Evolutionary conservation across 2,329 filamentous ascomycete genomes (phyloP).

Genomic region (Diplodia corticola): DNA sequence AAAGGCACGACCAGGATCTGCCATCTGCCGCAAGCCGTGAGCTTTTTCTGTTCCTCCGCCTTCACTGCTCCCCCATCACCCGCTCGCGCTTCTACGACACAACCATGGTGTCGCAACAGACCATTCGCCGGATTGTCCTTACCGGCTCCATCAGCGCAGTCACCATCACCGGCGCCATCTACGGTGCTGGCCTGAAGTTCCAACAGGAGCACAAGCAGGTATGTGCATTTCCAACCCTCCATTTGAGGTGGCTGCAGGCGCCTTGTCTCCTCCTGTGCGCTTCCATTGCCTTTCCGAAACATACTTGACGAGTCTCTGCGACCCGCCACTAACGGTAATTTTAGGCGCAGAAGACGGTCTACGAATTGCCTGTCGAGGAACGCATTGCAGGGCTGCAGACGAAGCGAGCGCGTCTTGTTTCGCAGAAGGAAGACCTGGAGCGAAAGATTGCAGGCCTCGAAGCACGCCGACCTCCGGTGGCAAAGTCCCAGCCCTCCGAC

Average conservation of each 20-base stretch:
- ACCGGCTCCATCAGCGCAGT: slow-evolving; percentile 58
- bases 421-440: slow-evolving; percentile 56
- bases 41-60: slow-evolving; percentile 8
- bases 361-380: slow-evolving; percentile 43
- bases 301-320: neutral
- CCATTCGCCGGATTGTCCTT: slow-evolving; percentile 52
- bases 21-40: neutral
- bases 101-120: slow-evolving; percentile 24
- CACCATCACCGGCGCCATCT: slow-evolving; percentile 59
- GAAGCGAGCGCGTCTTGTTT: slow-evolving; percentile 51
- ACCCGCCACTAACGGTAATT: neutral
- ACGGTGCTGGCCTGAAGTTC: slow-evolving; percentile 61
- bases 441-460: slow-evolving; percentile 55
- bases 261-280: neutral
- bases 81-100: neutral
- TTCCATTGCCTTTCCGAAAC: neutral
- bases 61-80: neutral
- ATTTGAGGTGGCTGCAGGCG: neutral
- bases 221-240: slow-evolving; percentile 17
- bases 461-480: slow-evolving; percentile 6
- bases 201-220: slow-evolving; percentile 55
- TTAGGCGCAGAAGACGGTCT: slow-evolving; percentile 5
- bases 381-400: slow-evolving; percentile 56
- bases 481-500: slow-evolving; percentile 1
- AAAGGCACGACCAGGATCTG: neutral